phyloP scores from a whole-genome alignment of 2,329 filamentous ascomycete genomes.

The Calonectria ilicicola region DNA sequence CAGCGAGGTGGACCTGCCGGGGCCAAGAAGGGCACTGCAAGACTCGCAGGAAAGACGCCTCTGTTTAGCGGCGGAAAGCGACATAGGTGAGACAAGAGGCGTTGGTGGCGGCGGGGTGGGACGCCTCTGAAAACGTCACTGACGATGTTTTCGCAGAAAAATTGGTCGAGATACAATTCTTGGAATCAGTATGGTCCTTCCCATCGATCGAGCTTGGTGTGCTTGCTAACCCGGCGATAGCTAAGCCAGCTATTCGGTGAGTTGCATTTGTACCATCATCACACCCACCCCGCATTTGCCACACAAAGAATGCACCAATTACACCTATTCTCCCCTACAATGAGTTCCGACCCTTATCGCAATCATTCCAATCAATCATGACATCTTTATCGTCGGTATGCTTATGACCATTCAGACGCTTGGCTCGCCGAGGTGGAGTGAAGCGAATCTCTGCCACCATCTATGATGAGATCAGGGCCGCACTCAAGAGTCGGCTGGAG shows the following conservation, averaged over 20 bases:
- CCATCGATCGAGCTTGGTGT: neutral
- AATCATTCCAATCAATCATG: neutral
- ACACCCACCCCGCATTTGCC: neutral
- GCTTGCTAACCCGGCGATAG: conserved; percentile 45
- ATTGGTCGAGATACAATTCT: conserved; percentile 59
- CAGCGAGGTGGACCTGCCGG: conserved; percentile 46
- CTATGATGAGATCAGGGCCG: conserved; percentile 70
- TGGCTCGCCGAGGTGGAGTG: conserved; percentile 81
- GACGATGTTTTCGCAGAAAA: conserved; percentile 52
- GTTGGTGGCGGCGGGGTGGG: neutral
- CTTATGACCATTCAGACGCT: conserved; percentile 60
- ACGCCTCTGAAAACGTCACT: neutral
- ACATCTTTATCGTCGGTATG: neutral
- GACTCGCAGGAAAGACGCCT: conserved; percentile 32
- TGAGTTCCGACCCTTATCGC: neutral
- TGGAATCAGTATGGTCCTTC: conserved; percentile 61
- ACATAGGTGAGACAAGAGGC: conserved; percentile 37
- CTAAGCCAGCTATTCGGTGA: conserved; percentile 67
- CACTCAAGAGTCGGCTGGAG: conserved; percentile 62
- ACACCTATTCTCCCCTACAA: neutral
- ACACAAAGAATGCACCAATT: neutral
- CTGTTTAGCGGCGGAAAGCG: conserved; percentile 37
- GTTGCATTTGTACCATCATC: conserved; percentile 5
- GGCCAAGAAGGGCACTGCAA: conserved; percentile 26
- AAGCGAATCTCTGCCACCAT: conserved; percentile 76